phyloP scores from a whole-genome alignment of 1,284 basidiomycete genomes.

The Thelephora terrestris region DNA sequence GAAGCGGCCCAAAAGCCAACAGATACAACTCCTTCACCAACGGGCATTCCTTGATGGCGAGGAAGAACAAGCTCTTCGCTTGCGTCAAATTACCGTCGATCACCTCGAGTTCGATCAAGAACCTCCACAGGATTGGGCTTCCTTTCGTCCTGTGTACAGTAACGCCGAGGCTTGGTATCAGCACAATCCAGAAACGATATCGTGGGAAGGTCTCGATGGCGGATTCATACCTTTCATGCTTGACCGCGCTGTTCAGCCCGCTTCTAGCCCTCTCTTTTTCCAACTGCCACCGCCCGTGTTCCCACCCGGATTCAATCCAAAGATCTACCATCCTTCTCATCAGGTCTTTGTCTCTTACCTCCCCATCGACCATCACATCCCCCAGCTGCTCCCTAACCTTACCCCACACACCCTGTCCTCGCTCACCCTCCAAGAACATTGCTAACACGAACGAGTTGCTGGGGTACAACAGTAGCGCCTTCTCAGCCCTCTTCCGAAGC shows the following conservation, averaged over 20 bases:
- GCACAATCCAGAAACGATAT: neutral
- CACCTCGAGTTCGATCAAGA: constrained; percentile 80
- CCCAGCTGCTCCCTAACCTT: constrained; percentile 43
- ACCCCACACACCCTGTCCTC: constrained; percentile 67
- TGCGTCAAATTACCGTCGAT: constrained; percentile 44
- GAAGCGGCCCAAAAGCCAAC: constrained; percentile 70
- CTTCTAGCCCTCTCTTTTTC: constrained; percentile 63
- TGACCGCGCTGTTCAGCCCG: constrained; percentile 49
- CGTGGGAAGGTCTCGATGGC: constrained; percentile 1
- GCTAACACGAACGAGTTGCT: constrained; percentile 69
- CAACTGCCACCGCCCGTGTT: constrained; percentile 53
- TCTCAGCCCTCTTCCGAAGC: constrained; percentile 47
- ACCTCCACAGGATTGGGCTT: constrained; percentile 66
- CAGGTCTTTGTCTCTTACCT: constrained; percentile 39
- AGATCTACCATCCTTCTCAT: constrained; percentile 53
- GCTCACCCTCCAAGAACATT: constrained; percentile 70
- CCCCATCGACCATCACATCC: constrained; percentile 25
- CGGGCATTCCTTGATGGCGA: constrained; percentile 77
- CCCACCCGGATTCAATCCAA: constrained; percentile 66
- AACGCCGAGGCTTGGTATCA: neutral
- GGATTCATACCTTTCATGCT: constrained; percentile 48
- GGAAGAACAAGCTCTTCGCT: constrained; percentile 73
- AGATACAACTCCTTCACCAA: constrained; percentile 80
- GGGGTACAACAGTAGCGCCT: constrained; percentile 50
- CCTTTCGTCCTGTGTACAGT: constrained; percentile 49